These are phyloP conservation scores for Botrytis byssoidea DNA, from an alignment of 2,329 filamentous ascomycete genomes.

Conservation along the genomic window DNA sequence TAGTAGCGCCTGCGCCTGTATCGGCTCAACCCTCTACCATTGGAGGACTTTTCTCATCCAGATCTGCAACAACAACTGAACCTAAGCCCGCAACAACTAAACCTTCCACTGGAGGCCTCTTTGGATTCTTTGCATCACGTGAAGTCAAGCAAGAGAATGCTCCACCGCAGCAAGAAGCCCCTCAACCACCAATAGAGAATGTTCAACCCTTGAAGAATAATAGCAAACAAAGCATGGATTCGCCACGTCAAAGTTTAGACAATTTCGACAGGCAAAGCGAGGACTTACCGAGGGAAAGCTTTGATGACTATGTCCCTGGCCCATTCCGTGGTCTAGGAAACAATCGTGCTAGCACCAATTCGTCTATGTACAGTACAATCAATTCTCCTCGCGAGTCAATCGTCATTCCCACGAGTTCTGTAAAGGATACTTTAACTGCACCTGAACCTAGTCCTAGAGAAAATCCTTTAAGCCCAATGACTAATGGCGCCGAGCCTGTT, in stretches of 20 bases:
- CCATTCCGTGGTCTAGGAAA: slow-evolving; percentile 58
- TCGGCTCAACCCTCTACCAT: neutral
- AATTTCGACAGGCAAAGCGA: neutral
- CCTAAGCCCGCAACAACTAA: neutral
- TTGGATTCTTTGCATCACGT: slow-evolving; percentile 63
- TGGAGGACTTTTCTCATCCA: slow-evolving; percentile 1
- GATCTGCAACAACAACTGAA: neutral
- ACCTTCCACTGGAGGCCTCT: slow-evolving; percentile 1
- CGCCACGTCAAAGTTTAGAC: neutral
- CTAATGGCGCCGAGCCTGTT: slow-evolving; percentile 16
- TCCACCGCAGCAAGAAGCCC: slow-evolving; percentile 5
- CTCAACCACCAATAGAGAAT: neutral
- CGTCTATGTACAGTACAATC: slow-evolving; percentile 72
- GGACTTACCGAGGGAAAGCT: slow-evolving; percentile 1
- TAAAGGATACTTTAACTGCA: neutral
- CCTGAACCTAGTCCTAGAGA: neutral
- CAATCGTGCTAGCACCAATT: slow-evolving; percentile 61
- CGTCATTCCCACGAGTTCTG: neutral
- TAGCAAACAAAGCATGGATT: neutral
- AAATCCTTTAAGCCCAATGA: neutral
- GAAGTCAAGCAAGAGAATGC: slow-evolving; percentile 36
- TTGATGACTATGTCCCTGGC: slow-evolving; percentile 40
- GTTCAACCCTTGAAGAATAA: neutral
- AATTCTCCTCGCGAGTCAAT: slow-evolving; percentile 63
- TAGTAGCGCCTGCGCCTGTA: slow-evolving; percentile 40